Percentiles rank a stretch among this genome's conserved stretches.
These are phyloP conservation scores for Botrytis medusae DNA, from an alignment of 2,329 filamentous ascomycete species.

Conservation along the genomic window DNA sequence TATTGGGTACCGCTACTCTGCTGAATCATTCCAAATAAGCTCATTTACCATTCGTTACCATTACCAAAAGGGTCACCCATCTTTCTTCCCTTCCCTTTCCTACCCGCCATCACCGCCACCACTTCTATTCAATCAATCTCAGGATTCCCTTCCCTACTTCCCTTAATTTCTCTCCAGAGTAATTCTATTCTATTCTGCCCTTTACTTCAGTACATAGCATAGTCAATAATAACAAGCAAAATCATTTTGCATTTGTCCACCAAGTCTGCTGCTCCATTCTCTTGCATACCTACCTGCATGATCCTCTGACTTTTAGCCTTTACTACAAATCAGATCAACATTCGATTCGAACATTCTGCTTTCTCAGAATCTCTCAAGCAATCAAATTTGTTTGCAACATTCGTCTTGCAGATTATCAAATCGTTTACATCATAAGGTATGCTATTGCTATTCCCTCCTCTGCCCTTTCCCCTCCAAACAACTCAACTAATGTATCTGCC, in stretches of 20 bases:
- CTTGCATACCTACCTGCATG: slow-evolving; percentile 31
- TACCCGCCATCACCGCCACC: slow-evolving; percentile 22
- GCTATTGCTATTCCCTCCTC: slow-evolving; percentile 26
- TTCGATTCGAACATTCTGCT: slow-evolving; percentile 18
- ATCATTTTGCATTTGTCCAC: slow-evolving; percentile 33
- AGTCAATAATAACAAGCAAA: slow-evolving; percentile 49
- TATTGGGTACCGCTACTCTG: neutral
- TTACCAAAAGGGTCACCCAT: slow-evolving; percentile 11
- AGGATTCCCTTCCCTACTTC: slow-evolving; percentile 31
- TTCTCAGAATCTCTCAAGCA: slow-evolving; percentile 4
- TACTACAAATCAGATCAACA: slow-evolving; percentile 31
- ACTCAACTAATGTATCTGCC: slow-evolving; percentile 2
- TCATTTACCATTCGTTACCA: slow-evolving; percentile 18
- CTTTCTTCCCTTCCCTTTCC: slow-evolving; percentile 14
- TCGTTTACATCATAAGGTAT: slow-evolving; percentile 37
- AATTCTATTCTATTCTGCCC: slow-evolving; percentile 26
- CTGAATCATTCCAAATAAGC: slow-evolving; percentile 22
- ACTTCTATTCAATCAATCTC: neutral
- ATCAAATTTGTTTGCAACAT: slow-evolving; percentile 32
- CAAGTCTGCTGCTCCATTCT: slow-evolving; percentile 39
- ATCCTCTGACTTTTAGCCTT: slow-evolving; percentile 36
- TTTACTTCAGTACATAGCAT: slow-evolving; percentile 47
- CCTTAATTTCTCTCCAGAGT: slow-evolving; percentile 32
- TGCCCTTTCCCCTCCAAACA: slow-evolving; percentile 15
- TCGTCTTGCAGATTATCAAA: slow-evolving; percentile 30